Base-by-base conservation (phyloP, 345 rosid genomes). In the Salix udensis region DNA sequence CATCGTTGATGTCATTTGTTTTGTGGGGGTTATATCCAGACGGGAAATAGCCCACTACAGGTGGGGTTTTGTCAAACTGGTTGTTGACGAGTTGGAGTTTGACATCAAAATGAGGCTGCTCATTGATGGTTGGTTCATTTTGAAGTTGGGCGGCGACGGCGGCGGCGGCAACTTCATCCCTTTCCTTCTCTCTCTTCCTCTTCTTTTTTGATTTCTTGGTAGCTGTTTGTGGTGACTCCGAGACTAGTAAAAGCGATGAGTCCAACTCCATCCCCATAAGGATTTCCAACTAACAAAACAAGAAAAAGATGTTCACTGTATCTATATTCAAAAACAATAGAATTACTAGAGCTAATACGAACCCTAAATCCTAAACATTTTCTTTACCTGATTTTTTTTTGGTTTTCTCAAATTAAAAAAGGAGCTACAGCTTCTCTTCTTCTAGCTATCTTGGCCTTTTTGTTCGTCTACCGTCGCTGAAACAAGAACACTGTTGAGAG, bases 11-110 rank as follows among this genome's bases (percentile, higher is more conserved):
- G 67, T 8, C 60, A n/a, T 67, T 42, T 40, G n/a, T 52, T 52
- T 72, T 65, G 37, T 7, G 50, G 14, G 94, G 94, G 74, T 84
- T 80, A 81, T 85, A 95, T n/a, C 90, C 89, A 65, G 92, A 88
- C 15, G 96, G 86, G 86, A 93, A 90, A 78, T 95, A 95, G 18
- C 90, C 97, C 11, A 90, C 90, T 7, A 95, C 65, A 19, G 97
- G 97, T 23, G 87, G 79, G 37, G 81, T 74, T 78, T 82, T 85
- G 70, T 88, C 89, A 34, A 88, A 67, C 31, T 81, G 83, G 30
- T 85, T 92, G 0, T 61, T 72, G 42, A 89, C 65, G 75, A 79
- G 79, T 53, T 88, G 78, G 21, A 91, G 73, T 44, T 50, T 88
- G 15, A 87, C 85, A 48, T 78, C 48, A 26, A 48, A 0, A 18